Base-by-base conservation (phyloP, 1,139 yeast species). In the Lodderomyces oxycetoniae region DNA sequence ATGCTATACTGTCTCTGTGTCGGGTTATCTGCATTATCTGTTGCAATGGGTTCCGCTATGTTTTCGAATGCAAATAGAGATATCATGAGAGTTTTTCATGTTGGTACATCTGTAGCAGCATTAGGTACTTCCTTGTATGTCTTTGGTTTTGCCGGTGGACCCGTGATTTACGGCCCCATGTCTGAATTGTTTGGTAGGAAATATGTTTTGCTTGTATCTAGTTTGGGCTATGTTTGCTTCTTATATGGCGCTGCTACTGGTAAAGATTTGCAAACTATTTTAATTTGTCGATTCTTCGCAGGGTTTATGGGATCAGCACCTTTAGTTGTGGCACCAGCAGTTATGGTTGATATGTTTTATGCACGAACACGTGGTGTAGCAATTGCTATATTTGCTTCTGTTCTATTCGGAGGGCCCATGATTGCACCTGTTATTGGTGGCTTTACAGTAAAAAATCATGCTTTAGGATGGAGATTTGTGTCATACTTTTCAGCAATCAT, bases 381-480 rank as follows among this genome's bases (percentile, higher is more conserved):
- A 7, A 52, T 61, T 32, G 49, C 59, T 1, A 40, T 57, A 6
- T 63, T 63, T 45, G 60, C 62, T 4, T 43, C 53, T 52, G 55
- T 59, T 12, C 51, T 67, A 39, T 67, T 67, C 41, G 72, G 71
- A 33, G 72, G 71, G 27, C 73, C 73, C 14, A 62, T 65, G 71
- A 44, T 66, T 40, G 69, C 68, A 0, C 71, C 72, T 5, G 61
- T 67, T 28, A 39, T 65, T 26, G 64, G 63, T 26, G 68, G 62
- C 2, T 61, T 61, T 39, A 57, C 52, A 14, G 62, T 52, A 4
- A 60, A 57, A 37, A 61, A 61, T 43, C 41, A 47, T 4, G 34
- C 41, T 22, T 39, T 60, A 43, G 74, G 77, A 28, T 76, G 81
- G 81, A 60, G 83, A 48, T 76, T 81, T 81, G 62, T 76, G 8